phyloP scores from a whole-genome alignment of 2,329 filamentous ascomycete species.

The Penicillium griseofulvum region DNA sequence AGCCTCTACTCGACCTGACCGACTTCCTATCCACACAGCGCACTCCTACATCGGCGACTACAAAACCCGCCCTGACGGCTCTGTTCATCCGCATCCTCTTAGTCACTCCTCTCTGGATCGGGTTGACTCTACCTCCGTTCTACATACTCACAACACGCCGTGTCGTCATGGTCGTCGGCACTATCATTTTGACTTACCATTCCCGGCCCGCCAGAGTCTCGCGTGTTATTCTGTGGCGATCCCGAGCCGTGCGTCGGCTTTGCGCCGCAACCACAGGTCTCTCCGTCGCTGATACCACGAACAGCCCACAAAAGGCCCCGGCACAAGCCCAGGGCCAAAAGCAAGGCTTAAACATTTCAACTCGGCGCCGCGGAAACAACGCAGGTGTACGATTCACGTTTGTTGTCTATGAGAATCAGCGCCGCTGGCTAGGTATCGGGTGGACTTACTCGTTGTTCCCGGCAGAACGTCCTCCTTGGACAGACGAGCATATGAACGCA shows the following conservation, averaged over 20 bases:
- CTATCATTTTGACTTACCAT: conserved; percentile 86
- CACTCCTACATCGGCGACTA: conserved; percentile 87
- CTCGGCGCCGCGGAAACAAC: conserved; percentile 48
- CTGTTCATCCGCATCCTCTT: conserved; percentile 86
- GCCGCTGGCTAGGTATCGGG: conserved; percentile 88
- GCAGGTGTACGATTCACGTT: conserved; percentile 94
- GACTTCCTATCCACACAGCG: conserved; percentile 90
- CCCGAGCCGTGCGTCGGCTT: conserved; percentile 66
- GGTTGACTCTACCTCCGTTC: conserved; percentile 76
- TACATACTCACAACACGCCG: conserved; percentile 83
- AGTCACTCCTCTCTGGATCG: conserved; percentile 83
- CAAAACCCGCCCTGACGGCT: conserved; percentile 80
- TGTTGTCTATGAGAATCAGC: conserved; percentile 92
- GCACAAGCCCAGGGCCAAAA: conserved; percentile 47
- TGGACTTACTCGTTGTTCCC: conserved; percentile 92
- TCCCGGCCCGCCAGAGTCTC: conserved; percentile 81
- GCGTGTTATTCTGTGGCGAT: conserved; percentile 87
- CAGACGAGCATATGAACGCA: conserved; percentile 87
- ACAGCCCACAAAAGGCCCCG: conserved; percentile 31
- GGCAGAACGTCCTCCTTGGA: conserved; percentile 88
- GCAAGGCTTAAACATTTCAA: conserved; percentile 48
- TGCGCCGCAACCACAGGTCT: conserved; percentile 77
- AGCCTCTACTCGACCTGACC: conserved; percentile 82
- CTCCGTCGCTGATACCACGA: conserved; percentile 52
- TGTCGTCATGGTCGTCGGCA: conserved; percentile 81